Base-by-base conservation (phyloP, 78 protist species). In the Dictyostelium citrinum region DNA sequence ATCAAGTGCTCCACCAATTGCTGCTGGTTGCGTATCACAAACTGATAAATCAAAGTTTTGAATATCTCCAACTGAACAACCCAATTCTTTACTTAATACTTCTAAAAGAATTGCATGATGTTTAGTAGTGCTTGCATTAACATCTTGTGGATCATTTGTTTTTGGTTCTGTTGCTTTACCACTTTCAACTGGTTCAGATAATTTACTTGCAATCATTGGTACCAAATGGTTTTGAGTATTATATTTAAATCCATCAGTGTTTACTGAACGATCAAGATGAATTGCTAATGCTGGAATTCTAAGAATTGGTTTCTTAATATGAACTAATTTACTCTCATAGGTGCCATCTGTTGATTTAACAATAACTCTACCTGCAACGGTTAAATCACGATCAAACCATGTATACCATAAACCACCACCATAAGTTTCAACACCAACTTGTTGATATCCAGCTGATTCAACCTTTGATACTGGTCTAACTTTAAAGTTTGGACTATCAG, bases 321-420 rank as follows among this genome's bases (percentile, higher is more conserved):
- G 97, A 12, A 95, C 93, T 75, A 93, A 86, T 58, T 70, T 93
- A 29, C 90, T 75, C 33, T 80, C 93, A 75, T 60, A 93, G 12
- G n/a, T 22, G 31, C 49, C 51, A 22, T 84, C 82, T 5, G 92
- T 91, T 14, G 60, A 96, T 33, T 90, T 49, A 39, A 96, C 96
- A 29, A 92, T 76, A 35, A 97, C 99, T 35, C 98, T 93, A 33
- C 99, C 98, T 16, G 98, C 98, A 5, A 98, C 68, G 14, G 97
- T 74, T 45, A 98, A 90, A 81, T 98, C 99, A 12, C 99, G 90
- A 77, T 98, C 99, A 71, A 98, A 97, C 99, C 99, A 98, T 39
- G 99, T 98, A 90, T 97, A 96, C 99, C 99, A 98, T 29, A 98
- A 78, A 31, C 99, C 99, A 33, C 99, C 99, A 76, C 99, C 99